Conservation (phyloP, 192 early-diverging fungal genomes). For the Coemansia guatemalensis region DNA sequence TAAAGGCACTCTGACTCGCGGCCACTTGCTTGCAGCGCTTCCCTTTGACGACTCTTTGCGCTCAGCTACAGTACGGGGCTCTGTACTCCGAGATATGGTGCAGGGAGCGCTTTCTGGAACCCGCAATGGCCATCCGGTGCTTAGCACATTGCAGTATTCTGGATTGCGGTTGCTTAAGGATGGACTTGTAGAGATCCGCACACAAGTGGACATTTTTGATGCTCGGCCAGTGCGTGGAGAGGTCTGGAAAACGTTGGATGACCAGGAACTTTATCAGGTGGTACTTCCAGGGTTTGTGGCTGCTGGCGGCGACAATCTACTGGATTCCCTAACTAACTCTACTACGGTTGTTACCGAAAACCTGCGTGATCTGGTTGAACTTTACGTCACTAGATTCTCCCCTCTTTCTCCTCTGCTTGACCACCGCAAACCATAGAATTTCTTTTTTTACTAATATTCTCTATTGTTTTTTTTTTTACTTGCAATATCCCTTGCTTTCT, state of each 20-base stretch:
- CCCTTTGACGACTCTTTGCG: slow-evolving; percentile 67
- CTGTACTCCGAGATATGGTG: slow-evolving; percentile 55
- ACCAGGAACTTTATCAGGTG: slow-evolving; percentile 49
- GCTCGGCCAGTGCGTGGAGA: slow-evolving; percentile 19
- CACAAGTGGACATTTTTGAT: slow-evolving; percentile 12
- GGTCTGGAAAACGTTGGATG: slow-evolving; percentile 45
- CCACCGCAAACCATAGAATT: slow-evolving; percentile 17
- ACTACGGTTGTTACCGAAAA: slow-evolving; percentile 3
- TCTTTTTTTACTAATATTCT: too few species aligned
- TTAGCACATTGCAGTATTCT: slow-evolving; percentile 60
- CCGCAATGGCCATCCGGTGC: slow-evolving; percentile 29
- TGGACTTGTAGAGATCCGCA: slow-evolving; percentile 13
- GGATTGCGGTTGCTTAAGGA: slow-evolving; percentile 53
- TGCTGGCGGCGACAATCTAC: slow-evolving; percentile 63
- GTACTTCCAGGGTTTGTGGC: slow-evolving; percentile 61
- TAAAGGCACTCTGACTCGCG: slow-evolving; percentile 58
- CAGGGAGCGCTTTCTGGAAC: slow-evolving; percentile 40
- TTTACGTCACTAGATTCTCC: slow-evolving; percentile 35
- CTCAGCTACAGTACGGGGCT: slow-evolving; percentile 54
- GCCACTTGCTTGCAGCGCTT: slow-evolving; percentile 57
- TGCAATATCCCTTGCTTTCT: neutral
- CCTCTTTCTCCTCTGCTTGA: slow-evolving; percentile 35
- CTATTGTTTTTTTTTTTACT: neutral
- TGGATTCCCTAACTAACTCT: slow-evolving; percentile 8
- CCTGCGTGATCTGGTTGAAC: slow-evolving; percentile 23